A percentile compares a stretch with the other conserved stretches of the same genome.
Conservation (phyloP, 441 rosid species). For the Manihot esculenta region DNA sequence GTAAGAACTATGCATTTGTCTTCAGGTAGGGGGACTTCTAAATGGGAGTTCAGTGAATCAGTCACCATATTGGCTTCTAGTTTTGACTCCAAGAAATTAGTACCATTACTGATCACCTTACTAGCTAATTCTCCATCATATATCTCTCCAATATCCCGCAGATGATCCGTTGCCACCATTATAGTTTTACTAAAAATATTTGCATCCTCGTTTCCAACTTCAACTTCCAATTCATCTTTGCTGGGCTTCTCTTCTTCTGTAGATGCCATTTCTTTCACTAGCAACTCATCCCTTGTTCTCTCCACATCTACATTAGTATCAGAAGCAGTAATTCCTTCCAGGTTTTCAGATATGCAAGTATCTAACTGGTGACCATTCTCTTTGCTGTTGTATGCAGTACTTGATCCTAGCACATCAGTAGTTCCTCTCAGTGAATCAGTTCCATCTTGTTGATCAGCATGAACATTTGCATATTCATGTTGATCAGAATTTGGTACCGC, state of each 20-base stretch:
- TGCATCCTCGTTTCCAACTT: constrained; percentile 19
- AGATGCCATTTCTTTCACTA: constrained; percentile 12
- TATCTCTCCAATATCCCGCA: constrained; percentile 15
- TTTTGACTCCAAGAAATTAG: constrained; percentile 19
- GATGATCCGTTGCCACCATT: constrained; percentile 8
- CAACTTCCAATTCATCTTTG: constrained; percentile 19
- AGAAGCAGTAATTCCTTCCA: constrained; percentile 22
- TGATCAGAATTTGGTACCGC: constrained; percentile 20
- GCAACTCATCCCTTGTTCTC: constrained; percentile 3
- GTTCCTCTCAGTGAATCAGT: neutral
- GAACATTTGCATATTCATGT: constrained; percentile 15
- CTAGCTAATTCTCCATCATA: constrained; percentile 18
- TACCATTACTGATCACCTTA: constrained; percentile 16
- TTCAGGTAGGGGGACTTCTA: constrained; percentile 22
- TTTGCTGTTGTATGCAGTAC: constrained; percentile 14
- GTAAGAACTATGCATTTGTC: constrained; percentile 19
- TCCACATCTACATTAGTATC: constrained; percentile 11
- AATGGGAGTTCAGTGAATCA: neutral
- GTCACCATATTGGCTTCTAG: constrained; percentile 9
- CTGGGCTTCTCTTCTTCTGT: constrained; percentile 12
- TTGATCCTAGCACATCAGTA: constrained; percentile 21
- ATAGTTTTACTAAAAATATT: constrained; percentile 4
- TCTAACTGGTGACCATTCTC: constrained; percentile 25
- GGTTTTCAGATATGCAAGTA: neutral
- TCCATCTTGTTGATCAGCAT: constrained; percentile 4